phyloP scores from a whole-genome alignment of 345 rosid species.

The Microthlaspi erraticum region DNA sequence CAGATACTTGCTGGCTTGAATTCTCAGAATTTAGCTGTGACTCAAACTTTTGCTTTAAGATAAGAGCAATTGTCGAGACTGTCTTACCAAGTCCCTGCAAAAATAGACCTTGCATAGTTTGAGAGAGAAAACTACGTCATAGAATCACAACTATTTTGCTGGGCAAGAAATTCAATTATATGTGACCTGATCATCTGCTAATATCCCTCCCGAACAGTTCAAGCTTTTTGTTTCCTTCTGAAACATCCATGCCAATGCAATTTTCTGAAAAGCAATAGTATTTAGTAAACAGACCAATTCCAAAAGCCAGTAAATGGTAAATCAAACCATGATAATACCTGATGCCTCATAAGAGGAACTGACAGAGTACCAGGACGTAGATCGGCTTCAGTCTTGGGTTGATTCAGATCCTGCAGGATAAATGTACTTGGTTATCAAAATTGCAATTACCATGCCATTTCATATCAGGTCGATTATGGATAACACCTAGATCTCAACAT shows the following conservation, averaged over 20 bases:
- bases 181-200: constrained; percentile 97
- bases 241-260: constrained; percentile 98
- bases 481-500: constrained; percentile 19
- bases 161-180: constrained; percentile 13
- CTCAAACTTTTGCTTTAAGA: constrained; percentile 74
- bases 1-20: constrained; percentile 55
- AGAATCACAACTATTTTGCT: constrained; percentile 22
- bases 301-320: constrained; percentile 35
- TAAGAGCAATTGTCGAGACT: constrained; percentile 87
- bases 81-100: constrained; percentile 99
- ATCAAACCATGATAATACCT: constrained; percentile 60
- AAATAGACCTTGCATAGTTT: constrained; percentile 30
- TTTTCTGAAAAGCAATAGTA: constrained; percentile 62
- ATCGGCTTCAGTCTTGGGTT: constrained; percentile 73
- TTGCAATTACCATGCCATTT: constrained; percentile 6
- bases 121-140: constrained; percentile 50
- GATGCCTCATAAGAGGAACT: constrained; percentile 92
- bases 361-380: constrained; percentile 74
- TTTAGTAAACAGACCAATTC: constrained; percentile 26
- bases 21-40: constrained; percentile 61
- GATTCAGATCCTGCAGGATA: constrained; percentile 71
- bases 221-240: constrained; percentile 85
- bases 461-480: constrained; percentile 3
- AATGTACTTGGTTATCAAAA: constrained; percentile 17
- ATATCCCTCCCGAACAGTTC: constrained; percentile 89